A percentile compares a stretch with the other conserved stretches of the same genome.
Conservation (phyloP, 495 filamentous ascomycete species). For the Mycothermus thermophilus region DNA sequence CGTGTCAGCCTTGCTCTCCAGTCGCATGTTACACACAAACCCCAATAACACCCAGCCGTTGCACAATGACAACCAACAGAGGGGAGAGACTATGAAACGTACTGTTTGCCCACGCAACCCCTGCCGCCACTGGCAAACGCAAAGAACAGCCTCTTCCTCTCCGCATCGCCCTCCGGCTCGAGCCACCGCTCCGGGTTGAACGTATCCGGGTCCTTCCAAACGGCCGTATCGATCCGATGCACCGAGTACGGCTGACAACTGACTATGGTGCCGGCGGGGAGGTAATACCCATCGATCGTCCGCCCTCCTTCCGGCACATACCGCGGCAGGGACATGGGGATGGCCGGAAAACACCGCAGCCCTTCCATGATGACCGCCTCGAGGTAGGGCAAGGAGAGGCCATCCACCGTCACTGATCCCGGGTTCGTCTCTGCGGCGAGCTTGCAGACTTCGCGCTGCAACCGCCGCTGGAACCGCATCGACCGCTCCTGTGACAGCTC, state of each 20-base stretch:
- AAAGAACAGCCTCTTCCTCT: conserved; percentile 36
- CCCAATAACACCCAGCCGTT: background rate
- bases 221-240: conserved; percentile 35
- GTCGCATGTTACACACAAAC: too few relatives aligned
- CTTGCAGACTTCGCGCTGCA: conserved; percentile 34
- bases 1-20: too few relatives aligned
- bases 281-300: conserved; percentile 31
- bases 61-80: background rate
- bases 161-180: conserved; percentile 30
- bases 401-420: conserved; percentile 7
- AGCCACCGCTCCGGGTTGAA: conserved; percentile 57
- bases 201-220: conserved; percentile 40
- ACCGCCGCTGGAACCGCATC: conserved; percentile 26
- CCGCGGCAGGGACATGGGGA: conserved; percentile 53
- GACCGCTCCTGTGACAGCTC: conserved; percentile 45
- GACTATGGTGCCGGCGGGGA: conserved; percentile 37
- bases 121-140: conserved; percentile 41
- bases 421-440: conserved; percentile 9
- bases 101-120: conserved; percentile 46
- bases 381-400: conserved; percentile 43
- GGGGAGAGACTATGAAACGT: conserved; percentile 12
- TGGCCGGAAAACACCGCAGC: conserved; percentile 45
- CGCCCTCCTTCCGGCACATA: conserved; percentile 41
- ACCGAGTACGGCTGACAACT: conserved; percentile 42
- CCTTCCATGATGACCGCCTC: conserved; percentile 50